Evolutionary conservation across 805 yeast species (phyloP).

Genomic region (Brettanomyces nanus): DNA sequence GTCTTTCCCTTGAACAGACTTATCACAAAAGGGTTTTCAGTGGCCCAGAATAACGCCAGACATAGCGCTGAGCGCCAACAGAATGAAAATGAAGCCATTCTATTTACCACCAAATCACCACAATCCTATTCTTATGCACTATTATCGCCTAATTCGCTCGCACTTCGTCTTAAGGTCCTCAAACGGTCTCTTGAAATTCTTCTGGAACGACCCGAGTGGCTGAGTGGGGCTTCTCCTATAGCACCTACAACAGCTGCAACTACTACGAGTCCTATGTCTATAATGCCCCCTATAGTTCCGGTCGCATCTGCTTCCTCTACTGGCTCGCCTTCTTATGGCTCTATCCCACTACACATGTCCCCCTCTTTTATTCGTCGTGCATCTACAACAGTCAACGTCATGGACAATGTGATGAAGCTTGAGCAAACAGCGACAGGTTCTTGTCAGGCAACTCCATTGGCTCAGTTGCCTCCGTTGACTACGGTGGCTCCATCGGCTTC

Average conservation of each 20-base stretch:
- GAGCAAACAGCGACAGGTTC: conserved; percentile 18
- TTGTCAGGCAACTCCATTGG: not conserved
- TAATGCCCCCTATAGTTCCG: not conserved
- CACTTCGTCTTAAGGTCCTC: conserved; percentile 64
- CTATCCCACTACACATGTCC: not conserved
- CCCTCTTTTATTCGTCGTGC: conserved; percentile 7
- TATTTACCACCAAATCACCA: conserved; percentile 70
- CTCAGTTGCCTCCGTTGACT: not conserved
- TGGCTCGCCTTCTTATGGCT: not conserved
- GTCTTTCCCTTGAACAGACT: conserved; percentile 1
- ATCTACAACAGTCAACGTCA: conserved; percentile 12
- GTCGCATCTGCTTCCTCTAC: not conserved
- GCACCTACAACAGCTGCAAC: not conserved
- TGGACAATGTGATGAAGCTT: conserved; percentile 23
- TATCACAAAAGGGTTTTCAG: not conserved
- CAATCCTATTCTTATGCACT: conserved; percentile 83
- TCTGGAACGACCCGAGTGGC: conserved; percentile 48
- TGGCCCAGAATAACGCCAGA: not conserved
- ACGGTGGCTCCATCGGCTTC: not conserved
- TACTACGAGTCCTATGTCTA: not conserved
- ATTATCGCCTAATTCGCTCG: conserved; percentile 70
- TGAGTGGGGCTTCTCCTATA: conserved; percentile 1
- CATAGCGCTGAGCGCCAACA: conserved; percentile 2
- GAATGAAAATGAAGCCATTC: conserved; percentile 19
- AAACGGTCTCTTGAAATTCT: conserved; percentile 71